A percentile compares a stretch with the other conserved stretches of the same genome.
Evolutionary conservation across 1,139 yeast genomes (phyloP).

Genomic region (Yamadazyma songkhlaensis): DNA sequence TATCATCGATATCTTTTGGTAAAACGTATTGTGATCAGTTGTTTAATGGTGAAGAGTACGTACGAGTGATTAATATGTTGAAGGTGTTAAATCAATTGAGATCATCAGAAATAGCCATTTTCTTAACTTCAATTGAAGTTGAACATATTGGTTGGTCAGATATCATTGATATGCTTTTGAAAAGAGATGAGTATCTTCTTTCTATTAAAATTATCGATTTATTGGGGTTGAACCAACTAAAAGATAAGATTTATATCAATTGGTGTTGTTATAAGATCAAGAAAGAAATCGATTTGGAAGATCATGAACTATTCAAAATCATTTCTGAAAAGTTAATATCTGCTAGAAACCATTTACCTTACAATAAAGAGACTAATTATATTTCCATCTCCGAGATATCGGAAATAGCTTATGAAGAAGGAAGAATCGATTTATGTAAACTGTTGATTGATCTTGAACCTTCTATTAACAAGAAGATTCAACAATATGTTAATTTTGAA

Average conservation of each 20-base stretch:
- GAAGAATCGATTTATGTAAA: conserved; percentile 67
- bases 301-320: conserved; percentile 51
- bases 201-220: conserved; percentile 61
- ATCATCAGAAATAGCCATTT: conserved; percentile 61
- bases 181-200: conserved; percentile 59
- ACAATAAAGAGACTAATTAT: conserved; percentile 17
- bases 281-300: conserved; percentile 51
- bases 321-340: conserved; percentile 46
- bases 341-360: conserved; percentile 10
- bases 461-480: conserved; percentile 58
- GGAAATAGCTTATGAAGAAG: conserved; percentile 76
- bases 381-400: conserved; percentile 67
- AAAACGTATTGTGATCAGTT: conserved; percentile 55
- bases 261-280: conserved; percentile 83
- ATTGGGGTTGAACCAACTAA: conserved; percentile 44
- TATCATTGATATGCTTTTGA: conserved; percentile 56
- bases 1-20: conserved; percentile 85
- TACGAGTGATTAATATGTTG: conserved; percentile 55
- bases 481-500: conserved; percentile 65
- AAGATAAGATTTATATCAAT: conserved; percentile 58
- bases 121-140: conserved; percentile 59
- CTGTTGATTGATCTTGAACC: conserved; percentile 68
- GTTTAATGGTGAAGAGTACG: conserved; percentile 57
- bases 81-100: conserved; percentile 72
- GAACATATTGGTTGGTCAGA: conserved; percentile 48